Base-by-base conservation (phyloP, 2,329 filamentous ascomycete genomes). In the Hymenoscyphus fructigenus region DNA sequence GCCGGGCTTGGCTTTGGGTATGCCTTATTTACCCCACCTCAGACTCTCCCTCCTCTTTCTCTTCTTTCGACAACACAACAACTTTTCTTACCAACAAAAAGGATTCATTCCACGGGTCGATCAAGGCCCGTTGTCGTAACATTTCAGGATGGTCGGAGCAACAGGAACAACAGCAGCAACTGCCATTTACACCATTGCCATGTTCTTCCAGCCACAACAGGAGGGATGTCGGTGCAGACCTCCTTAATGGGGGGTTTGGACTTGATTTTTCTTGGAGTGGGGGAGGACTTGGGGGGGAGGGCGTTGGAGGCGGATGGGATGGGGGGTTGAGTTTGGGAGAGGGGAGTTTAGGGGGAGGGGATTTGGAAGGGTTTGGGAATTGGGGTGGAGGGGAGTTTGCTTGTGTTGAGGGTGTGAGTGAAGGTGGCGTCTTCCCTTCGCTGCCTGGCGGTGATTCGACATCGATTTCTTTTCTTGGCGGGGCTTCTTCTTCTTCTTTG, bases 131-230 rank as follows among this genome's bases (percentile, higher is more conserved):
- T 50, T 23, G n/a, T 23, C n/a, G 44, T 50, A 50, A 50, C 44
- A 50, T 50, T 50, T 50, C 44, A 50, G 44, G 44, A 50, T 50
- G 44, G 44, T 50, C n/a, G 41, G 41, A 44, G 41, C 17, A n/a
- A 44, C 41, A 44, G 41, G 41, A 44, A n/a, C 41, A 3, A 6
- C 41, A 44, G 41, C 15, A 20, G 41, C 15, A 17, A 7, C 15
- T 20, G 15, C 15, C 12, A 44, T 44, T 20, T 44, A 44, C n/a
- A 17, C 12, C 41, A 1, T 20, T 5, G 15, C 17, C n/a, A 20
- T 20, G n/a, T 44, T 44, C 17, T 44, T 44, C 41, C 41, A 44
- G n/a, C 41, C 41, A 12, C 41, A 44, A 7, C 41, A 44, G 41
- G 41, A 44, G 41, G 41, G 41, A 44, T 44, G 41, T 44, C n/a